phyloP scores from a whole-genome alignment of 495 filamentous ascomycete species.

The Cudoniella acicularis region DNA sequence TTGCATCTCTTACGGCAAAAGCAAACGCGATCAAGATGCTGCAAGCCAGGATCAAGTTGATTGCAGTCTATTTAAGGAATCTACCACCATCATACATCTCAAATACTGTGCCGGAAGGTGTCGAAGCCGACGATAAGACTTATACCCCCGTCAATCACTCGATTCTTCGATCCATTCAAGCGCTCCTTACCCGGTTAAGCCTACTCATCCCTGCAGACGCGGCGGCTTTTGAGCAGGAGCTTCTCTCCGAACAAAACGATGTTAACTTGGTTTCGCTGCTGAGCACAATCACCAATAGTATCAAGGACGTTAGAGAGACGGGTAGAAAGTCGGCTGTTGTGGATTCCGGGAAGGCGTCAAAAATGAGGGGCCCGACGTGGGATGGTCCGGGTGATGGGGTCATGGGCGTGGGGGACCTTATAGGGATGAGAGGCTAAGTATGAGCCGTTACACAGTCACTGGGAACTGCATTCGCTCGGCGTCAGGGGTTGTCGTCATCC shows the following conservation, averaged over 20 bases:
- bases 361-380: background rate
- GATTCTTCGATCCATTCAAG: conserved; percentile 63
- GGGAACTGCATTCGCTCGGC: conserved; percentile 14
- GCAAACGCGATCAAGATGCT: conserved; percentile 91
- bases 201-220: conserved; percentile 54
- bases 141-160: conserved; percentile 53
- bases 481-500: conserved; percentile 1
- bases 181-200: conserved; percentile 58
- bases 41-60: conserved; percentile 74
- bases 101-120: conserved; percentile 30
- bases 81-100: conserved; percentile 60
- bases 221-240: conserved; percentile 51
- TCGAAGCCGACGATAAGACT: conserved; percentile 31
- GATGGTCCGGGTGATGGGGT: conserved; percentile 3
- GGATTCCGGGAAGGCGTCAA: conserved; percentile 39
- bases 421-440: conserved; percentile 1
- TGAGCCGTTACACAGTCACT: background rate
- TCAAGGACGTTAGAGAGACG: conserved; percentile 62
- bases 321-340: conserved; percentile 70
- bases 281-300: conserved; percentile 60
- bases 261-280: conserved; percentile 71
- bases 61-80: conserved; percentile 73
- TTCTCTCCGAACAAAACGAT: conserved; percentile 68
- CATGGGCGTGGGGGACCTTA: conserved; percentile 20
- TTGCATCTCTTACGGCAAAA: conserved; percentile 71